Evolutionary conservation across 129 eudicot genomes (phyloP).

Genomic region (Flaveria bidentis): DNA sequence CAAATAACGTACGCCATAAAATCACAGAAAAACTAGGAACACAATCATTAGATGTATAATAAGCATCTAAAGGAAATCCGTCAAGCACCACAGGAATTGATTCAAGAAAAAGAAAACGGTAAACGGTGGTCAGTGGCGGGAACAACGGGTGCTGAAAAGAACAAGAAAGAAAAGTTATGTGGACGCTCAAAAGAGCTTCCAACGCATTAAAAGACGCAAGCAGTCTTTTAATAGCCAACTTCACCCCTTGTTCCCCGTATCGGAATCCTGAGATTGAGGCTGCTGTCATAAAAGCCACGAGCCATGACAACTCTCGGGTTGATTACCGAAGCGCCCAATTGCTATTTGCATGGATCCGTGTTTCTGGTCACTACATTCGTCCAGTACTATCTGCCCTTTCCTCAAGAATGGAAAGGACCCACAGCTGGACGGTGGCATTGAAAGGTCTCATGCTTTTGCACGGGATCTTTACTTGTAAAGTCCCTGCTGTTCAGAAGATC

Average conservation of each 20-base stretch:
- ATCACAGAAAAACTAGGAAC: slow-evolving; percentile 28
- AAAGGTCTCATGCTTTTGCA: slow-evolving; percentile 75
- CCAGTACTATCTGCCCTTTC: slow-evolving; percentile 53
- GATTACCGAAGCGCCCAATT: slow-evolving; percentile 52
- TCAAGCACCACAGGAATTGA: slow-evolving; percentile 12
- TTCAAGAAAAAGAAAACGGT: slow-evolving; percentile 14
- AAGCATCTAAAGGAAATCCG: slow-evolving; percentile 8
- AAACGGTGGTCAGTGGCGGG: slow-evolving; percentile 23
- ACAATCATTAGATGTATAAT: slow-evolving; percentile 21
- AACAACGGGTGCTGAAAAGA: slow-evolving; percentile 18
- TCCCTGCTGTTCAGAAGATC: slow-evolving; percentile 52
- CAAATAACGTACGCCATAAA: slow-evolving; percentile 32
- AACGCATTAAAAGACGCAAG: slow-evolving; percentile 64
- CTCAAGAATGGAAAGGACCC: slow-evolving; percentile 53
- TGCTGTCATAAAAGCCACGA: slow-evolving; percentile 73
- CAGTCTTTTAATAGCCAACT: slow-evolving; percentile 54
- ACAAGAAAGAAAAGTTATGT: slow-evolving; percentile 33
- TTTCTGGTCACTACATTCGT: slow-evolving; percentile 48
- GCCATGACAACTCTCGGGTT: slow-evolving; percentile 49
- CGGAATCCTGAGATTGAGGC: slow-evolving; percentile 73
- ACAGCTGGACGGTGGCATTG: slow-evolving; percentile 66
- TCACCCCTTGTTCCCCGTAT: slow-evolving; percentile 45
- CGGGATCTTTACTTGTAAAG: slow-evolving; percentile 50
- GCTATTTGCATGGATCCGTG: slow-evolving; percentile 59
- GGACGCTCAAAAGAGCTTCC: slow-evolving; percentile 58